phyloP scores from a whole-genome alignment of 768 basidiomycete species.

The Boletus vinaceobasis region DNA sequence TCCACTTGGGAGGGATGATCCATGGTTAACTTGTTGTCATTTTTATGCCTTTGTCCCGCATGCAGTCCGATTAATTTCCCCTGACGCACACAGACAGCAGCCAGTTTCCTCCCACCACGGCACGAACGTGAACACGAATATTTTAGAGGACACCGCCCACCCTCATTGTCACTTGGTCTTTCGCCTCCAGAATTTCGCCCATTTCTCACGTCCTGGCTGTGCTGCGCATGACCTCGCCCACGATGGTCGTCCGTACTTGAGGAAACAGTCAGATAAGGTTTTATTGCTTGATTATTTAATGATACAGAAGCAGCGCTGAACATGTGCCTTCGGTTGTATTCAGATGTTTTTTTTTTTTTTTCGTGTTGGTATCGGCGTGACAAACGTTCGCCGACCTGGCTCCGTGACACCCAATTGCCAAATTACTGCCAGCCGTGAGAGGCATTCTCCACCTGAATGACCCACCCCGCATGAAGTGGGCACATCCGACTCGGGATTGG shows the following conservation, averaged over 20 bases:
- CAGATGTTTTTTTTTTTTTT: slow-evolving; percentile 1
- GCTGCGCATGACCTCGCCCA: slow-evolving; percentile 13
- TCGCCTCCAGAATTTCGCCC: slow-evolving; percentile 1
- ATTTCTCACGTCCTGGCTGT: slow-evolving; percentile 19
- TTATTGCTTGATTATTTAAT: slow-evolving; percentile 17
- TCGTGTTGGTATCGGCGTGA: slow-evolving; percentile 8
- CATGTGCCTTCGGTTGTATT: slow-evolving; percentile 12
- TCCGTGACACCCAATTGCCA: slow-evolving; percentile 7
- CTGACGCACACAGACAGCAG: not conserved
- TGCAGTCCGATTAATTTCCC: not conserved
- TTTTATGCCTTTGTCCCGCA: not conserved
- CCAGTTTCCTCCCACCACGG: slow-evolving; percentile 10
- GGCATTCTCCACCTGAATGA: not conserved
- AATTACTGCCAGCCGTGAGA: slow-evolving; percentile 1
- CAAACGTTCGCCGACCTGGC: not conserved
- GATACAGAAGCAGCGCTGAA: slow-evolving; percentile 13
- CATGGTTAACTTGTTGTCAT: slow-evolving; percentile 1
- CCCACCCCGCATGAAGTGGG: too few relatives aligned
- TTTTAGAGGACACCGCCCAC: slow-evolving; percentile 2
- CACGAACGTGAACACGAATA: slow-evolving; percentile 5
- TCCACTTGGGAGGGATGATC: not conserved
- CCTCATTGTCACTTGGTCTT: not conserved
- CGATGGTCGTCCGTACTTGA: slow-evolving; percentile 11
- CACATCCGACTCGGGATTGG: not conserved
- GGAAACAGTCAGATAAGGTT: slow-evolving; percentile 18